Conservation (phyloP, 2,329 filamentous ascomycete species). For the Chrysoporthe cubensis region DNA sequence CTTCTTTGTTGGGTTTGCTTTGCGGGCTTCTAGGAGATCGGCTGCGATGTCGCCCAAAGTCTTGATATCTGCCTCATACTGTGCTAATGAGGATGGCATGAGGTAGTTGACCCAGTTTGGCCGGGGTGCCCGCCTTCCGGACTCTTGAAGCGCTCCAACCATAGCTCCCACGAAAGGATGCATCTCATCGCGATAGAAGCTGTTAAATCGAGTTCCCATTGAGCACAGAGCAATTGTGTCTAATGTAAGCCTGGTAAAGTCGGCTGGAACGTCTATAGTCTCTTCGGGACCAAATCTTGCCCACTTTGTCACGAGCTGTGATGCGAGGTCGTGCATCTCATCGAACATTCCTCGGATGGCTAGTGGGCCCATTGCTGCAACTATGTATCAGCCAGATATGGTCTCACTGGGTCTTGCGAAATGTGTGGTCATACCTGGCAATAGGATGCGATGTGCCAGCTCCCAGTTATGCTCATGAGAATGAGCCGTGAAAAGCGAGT, state of each 20-base stretch:
- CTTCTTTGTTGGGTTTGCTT: conserved; percentile 23
- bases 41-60: too few relatives aligned
- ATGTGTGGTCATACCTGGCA: too few relatives aligned
- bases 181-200: conserved; percentile 27
- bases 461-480: too few relatives aligned
- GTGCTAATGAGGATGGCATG: background rate
- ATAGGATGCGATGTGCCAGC: too few relatives aligned
- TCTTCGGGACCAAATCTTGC: conserved; percentile 39
- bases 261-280: background rate
- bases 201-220: conserved; percentile 31
- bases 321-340: conserved; percentile 54
- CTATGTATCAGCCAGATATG: conserved; percentile 23
- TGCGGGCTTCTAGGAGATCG: conserved; percentile 10
- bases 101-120: conserved; percentile 18
- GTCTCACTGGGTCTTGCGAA: too few relatives aligned
- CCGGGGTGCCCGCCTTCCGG: conserved; percentile 21
- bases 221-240: conserved; percentile 10
- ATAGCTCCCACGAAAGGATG: conserved; percentile 27
- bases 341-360: conserved; percentile 57
- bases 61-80: too few relatives aligned
- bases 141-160: conserved; percentile 26
- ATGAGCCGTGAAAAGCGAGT: too few relatives aligned
- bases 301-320: conserved; percentile 58
- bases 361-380: conserved; percentile 58
- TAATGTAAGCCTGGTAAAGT: conserved; percentile 9